A percentile compares a stretch with the other conserved stretches of the same genome.
Evolutionary conservation across 1,139 yeast species (phyloP).

Genomic region (Nakaseomyces delphensis): DNA sequence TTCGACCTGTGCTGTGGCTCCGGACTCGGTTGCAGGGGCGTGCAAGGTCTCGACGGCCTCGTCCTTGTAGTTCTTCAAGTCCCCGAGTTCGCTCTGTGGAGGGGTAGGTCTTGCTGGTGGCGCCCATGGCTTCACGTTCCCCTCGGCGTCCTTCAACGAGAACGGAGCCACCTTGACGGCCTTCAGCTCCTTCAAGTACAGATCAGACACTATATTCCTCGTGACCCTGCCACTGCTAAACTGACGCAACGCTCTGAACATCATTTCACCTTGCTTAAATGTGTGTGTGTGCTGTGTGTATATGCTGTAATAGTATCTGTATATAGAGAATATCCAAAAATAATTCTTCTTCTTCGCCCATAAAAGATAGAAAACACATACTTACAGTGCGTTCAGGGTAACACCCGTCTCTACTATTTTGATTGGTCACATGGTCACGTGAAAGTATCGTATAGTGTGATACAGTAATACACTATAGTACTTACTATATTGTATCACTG

Average conservation of each 20-base stretch:
- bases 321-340: too few relatives aligned
- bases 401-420: not conserved
- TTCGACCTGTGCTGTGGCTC: conserved; percentile 33
- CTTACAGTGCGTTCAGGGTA: too few relatives aligned
- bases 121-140: conserved; percentile 72
- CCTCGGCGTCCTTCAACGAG: conserved; percentile 65
- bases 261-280: too few relatives aligned
- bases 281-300: too few relatives aligned
- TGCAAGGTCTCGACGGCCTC: conserved; percentile 63
- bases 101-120: conserved; percentile 65
- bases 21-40: conserved; percentile 1
- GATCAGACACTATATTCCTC: conserved; percentile 61
- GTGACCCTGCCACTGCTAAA: conserved; percentile 6
- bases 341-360: too few relatives aligned
- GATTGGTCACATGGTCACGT: conserved; percentile 4
- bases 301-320: too few relatives aligned
- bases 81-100: conserved; percentile 58
- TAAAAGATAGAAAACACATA: too few relatives aligned
- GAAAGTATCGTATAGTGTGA: not conserved
- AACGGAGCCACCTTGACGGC: conserved; percentile 78
- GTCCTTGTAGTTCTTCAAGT: conserved; percentile 63
- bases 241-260: conserved; percentile 1
- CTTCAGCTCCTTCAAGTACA: conserved; percentile 80
- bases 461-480: not conserved
- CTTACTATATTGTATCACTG: not conserved